These are phyloP conservation scores for Boletus rex-veris DNA, from an alignment of 768 basidiomycete species.

Conservation along the genomic window DNA sequence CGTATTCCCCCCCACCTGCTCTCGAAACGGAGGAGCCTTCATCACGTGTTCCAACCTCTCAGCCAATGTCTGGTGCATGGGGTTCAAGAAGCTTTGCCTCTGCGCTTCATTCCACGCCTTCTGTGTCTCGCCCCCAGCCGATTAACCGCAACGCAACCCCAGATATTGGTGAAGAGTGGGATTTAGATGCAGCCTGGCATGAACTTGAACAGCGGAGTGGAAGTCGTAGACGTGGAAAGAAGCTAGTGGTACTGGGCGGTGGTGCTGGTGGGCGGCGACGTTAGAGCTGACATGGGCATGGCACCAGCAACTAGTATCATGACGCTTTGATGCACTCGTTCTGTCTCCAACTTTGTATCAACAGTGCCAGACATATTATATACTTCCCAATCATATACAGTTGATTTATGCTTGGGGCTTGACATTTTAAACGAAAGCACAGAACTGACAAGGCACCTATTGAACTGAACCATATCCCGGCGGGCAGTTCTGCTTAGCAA, in stretches of 20 bases:
- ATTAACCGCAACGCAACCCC: conserved; percentile 25
- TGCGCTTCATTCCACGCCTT: conserved; percentile 52
- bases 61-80: conserved; percentile 57
- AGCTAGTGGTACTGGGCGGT: conserved; percentile 70
- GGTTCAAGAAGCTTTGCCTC: conserved; percentile 80
- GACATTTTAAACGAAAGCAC: background rate
- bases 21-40: conserved; percentile 15
- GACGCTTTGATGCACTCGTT: background rate
- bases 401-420: background rate
- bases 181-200: conserved; percentile 76
- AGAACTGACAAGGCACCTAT: conserved; percentile 8
- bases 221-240: conserved; percentile 59
- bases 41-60: conserved; percentile 6
- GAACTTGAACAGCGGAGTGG: conserved; percentile 63
- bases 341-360: conserved; percentile 11
- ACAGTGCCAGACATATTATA: conserved; percentile 3
- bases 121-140: conserved; percentile 46
- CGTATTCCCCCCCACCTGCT: conserved; percentile 5
- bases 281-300: conserved; percentile 14
- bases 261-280: conserved; percentile 53
- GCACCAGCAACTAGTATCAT: background rate
- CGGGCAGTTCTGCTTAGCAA: conserved; percentile 58
- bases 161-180: conserved; percentile 61
- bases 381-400: background rate
- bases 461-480: conserved; percentile 67